A percentile compares a stretch with the other conserved stretches of the same genome.
These are phyloP conservation scores for Phytophthora palmivora DNA, from an alignment of 352 stramenopile species.

Conservation along the genomic window DNA sequence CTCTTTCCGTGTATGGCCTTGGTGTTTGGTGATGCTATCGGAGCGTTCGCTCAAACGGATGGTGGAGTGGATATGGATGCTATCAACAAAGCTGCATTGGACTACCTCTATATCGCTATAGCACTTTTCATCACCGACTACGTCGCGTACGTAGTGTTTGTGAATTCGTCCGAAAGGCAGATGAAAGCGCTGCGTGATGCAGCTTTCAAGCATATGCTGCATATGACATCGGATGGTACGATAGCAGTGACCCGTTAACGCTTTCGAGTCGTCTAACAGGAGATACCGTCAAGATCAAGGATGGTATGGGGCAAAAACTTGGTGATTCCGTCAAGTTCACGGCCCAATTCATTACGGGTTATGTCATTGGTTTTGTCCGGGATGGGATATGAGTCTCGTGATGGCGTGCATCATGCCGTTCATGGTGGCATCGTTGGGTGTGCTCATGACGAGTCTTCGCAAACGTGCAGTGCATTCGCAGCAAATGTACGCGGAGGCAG, in stretches of 20 bases:
- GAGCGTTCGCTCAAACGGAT: slow-evolving; percentile 33
- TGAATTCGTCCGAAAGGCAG: slow-evolving; percentile 36
- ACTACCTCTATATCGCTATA: slow-evolving; percentile 43
- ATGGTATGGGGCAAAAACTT: slow-evolving; percentile 61
- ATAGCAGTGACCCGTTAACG: slow-evolving; percentile 35
- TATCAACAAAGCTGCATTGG: slow-evolving; percentile 34
- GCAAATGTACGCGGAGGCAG: no score
- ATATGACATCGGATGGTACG: slow-evolving; percentile 57
- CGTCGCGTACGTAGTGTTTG: slow-evolving; percentile 27
- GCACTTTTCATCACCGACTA: slow-evolving; percentile 40
- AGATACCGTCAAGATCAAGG: no score
- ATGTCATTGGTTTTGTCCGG: slow-evolving; percentile 48
- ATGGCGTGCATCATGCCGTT: slow-evolving; percentile 51
- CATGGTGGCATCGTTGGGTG: slow-evolving; percentile 47
- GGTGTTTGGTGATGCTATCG: slow-evolving; percentile 52
- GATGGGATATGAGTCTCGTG: slow-evolving; percentile 50
- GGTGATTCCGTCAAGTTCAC: slow-evolving; percentile 44
- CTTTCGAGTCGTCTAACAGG: slow-evolving; percentile 45
- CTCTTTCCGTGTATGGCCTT: slow-evolving; percentile 13
- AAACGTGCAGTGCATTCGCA: slow-evolving; percentile 18
- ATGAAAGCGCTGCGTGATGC: slow-evolving; percentile 54
- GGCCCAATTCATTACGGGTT: slow-evolving; percentile 47
- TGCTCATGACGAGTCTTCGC: slow-evolving; percentile 27
- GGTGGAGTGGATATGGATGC: slow-evolving; percentile 29
- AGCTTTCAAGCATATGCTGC: slow-evolving; percentile 49